Evolutionary conservation across 441 rosid species (phyloP).

Genomic region (Melastoma candidum): DNA sequence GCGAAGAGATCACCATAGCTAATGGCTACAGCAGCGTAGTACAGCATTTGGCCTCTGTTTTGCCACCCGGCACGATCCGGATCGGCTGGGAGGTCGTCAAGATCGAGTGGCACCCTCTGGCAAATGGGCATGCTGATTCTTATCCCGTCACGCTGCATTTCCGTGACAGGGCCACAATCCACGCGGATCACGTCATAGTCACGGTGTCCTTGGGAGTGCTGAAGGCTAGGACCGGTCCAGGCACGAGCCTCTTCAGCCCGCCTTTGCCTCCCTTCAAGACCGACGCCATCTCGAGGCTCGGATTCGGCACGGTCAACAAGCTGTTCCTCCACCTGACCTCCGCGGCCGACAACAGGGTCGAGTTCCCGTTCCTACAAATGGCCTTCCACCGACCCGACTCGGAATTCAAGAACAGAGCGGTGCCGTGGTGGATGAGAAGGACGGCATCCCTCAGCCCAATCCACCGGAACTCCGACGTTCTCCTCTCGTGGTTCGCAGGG

Average conservation of each 20-base stretch:
- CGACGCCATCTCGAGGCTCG: conserved; percentile 71
- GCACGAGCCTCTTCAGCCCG: conserved; percentile 61
- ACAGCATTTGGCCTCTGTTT: conserved; percentile 61
- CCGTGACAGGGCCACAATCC: conserved; percentile 58
- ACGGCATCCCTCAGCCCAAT: conserved; percentile 75
- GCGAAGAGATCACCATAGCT: conserved; percentile 94
- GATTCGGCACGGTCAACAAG: conserved; percentile 91
- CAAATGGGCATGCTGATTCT: conserved; percentile 18
- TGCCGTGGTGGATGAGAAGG: conserved; percentile 96
- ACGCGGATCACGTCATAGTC: conserved; percentile 84
- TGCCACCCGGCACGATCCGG: conserved; percentile 63
- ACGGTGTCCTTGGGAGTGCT: conserved; percentile 90
- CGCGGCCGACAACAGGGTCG: conserved; percentile 21
- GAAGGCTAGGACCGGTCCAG: conserved; percentile 53
- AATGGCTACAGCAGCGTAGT: conserved; percentile 73
- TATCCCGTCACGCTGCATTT: conserved; percentile 72
- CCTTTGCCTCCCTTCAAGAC: conserved; percentile 64
- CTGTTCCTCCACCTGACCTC: conserved; percentile 51
- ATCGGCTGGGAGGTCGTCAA: conserved; percentile 50
- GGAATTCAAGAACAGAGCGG: conserved; percentile 35
- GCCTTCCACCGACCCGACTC: conserved; percentile 54
- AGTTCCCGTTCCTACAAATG: conserved; percentile 67
- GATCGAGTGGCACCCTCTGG: conserved; percentile 66
- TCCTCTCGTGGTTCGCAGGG: conserved; percentile 93
- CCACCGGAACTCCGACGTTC: conserved; percentile 53